phyloP scores from a whole-genome alignment of 345 rosid species.

The Eucalyptus tenuipes region DNA sequence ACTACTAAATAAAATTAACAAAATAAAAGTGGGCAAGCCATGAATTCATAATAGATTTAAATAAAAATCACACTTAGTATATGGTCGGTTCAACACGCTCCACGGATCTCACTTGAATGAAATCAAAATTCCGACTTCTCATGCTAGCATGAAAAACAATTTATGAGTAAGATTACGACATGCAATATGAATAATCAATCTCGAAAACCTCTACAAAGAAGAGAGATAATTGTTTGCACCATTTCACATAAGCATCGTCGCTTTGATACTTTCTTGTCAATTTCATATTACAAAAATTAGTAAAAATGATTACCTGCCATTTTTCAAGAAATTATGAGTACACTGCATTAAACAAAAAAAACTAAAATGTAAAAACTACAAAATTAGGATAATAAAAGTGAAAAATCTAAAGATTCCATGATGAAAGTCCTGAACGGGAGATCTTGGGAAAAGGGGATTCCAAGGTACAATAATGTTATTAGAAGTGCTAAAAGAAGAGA shows the following conservation, averaged over 20 bases:
- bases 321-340: background rate
- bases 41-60: background rate
- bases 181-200: background rate
- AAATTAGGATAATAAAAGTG: background rate
- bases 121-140: background rate
- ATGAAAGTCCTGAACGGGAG: background rate
- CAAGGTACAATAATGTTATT: background rate
- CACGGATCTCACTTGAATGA: accelerated
- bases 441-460: background rate
- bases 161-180: too few relatives aligned
- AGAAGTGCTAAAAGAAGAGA: background rate
- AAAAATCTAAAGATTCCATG: background rate
- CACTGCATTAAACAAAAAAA: background rate
- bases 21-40: background rate
- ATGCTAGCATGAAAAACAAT: background rate
- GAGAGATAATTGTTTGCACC: background rate
- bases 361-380: background rate
- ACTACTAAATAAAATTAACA: background rate
- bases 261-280: background rate
- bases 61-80: background rate
- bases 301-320: background rate
- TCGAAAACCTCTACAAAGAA: accelerated
- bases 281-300: background rate
- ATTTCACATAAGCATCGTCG: accelerated
- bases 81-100: accelerated